Conservation (phyloP, 208 protist genomes). For the Phytomonas francai region DNA sequence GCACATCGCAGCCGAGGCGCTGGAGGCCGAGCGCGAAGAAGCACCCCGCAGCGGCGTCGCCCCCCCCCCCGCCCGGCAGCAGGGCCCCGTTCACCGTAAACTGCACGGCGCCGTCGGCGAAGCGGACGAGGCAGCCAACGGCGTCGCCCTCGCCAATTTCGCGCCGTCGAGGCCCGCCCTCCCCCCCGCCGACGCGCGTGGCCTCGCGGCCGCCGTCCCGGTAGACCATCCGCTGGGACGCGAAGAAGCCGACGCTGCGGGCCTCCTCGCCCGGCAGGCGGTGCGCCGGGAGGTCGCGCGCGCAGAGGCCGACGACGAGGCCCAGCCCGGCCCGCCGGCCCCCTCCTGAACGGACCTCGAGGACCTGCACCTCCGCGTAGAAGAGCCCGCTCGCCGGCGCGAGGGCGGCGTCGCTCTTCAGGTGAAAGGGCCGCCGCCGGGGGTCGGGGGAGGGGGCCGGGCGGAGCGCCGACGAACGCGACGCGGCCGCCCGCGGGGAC, state of each 20-base stretch:
- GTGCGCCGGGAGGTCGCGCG: conserved; percentile 28
- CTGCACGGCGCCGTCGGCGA: conserved; percentile 39
- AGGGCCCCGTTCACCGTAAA: conserved; percentile 62
- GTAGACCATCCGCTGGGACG: conserved; percentile 52
- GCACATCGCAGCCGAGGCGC: conserved; percentile 20
- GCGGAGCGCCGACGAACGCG: too few relatives aligned
- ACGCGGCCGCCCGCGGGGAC: too few relatives aligned
- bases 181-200: conserved; percentile 20
- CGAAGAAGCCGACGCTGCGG: conserved; percentile 66
- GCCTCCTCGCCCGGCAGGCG: conserved; percentile 51
- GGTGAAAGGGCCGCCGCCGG: conserved; percentile 27
- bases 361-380: conserved; percentile 57
- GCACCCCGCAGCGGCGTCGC: conserved; percentile 17
- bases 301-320: conserved; percentile 57
- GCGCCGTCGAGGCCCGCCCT: conserved; percentile 11
- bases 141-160: conserved; percentile 38
- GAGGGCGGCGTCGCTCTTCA: conserved; percentile 46
- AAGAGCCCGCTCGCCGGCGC: conserved; percentile 35
- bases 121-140: conserved; percentile 67
- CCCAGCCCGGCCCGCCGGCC: conserved; percentile 12
- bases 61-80: conserved; percentile 8
- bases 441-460: conserved; percentile 5
- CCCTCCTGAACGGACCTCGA: background rate
- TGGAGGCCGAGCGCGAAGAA: conserved; percentile 62
- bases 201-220: conserved; percentile 36